These are phyloP conservation scores for Amorphotheca resinae DNA, from an alignment of 495 filamentous ascomycete genomes.

Conservation along the genomic window DNA sequence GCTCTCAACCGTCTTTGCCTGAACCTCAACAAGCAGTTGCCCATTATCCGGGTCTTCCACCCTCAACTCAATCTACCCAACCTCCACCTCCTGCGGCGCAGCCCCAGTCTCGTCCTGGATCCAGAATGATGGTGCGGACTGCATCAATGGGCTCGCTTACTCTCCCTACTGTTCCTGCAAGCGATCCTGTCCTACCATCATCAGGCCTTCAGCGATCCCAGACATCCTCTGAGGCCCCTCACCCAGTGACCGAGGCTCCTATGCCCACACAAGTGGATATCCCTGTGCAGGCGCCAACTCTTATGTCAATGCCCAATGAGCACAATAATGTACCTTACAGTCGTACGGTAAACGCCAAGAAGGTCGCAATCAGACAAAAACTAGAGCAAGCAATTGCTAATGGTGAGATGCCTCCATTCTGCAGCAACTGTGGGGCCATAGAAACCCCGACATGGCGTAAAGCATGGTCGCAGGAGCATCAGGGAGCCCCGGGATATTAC, in stretches of 20 bases:
- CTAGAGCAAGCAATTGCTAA: constrained; percentile 53
- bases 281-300: not conserved
- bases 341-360: constrained; percentile 27
- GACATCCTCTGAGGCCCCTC: constrained; percentile 30
- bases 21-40: not conserved
- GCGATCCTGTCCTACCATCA: constrained; percentile 40
- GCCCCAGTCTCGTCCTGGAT: constrained; percentile 4
- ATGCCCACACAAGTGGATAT: constrained; percentile 9
- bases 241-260: constrained; percentile 24
- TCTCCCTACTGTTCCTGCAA: constrained; percentile 38
- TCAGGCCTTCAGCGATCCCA: constrained; percentile 32
- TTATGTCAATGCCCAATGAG: not conserved
- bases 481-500: constrained; percentile 48
- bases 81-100: not conserved
- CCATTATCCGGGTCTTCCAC: not conserved
- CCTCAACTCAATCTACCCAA: not conserved
- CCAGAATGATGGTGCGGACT: constrained; percentile 18
- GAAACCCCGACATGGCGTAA: constrained; percentile 94
- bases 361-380: constrained; percentile 47
- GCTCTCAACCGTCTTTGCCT: not conserved
- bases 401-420: constrained; percentile 73
- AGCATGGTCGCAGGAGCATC: constrained; percentile 58
- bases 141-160: constrained; percentile 25
- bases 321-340: constrained; percentile 4
- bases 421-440: constrained; percentile 85